These are phyloP conservation scores for Epichloe gansuensis DNA, from an alignment of 2,329 filamentous ascomycete species.

Conservation along the genomic window DNA sequence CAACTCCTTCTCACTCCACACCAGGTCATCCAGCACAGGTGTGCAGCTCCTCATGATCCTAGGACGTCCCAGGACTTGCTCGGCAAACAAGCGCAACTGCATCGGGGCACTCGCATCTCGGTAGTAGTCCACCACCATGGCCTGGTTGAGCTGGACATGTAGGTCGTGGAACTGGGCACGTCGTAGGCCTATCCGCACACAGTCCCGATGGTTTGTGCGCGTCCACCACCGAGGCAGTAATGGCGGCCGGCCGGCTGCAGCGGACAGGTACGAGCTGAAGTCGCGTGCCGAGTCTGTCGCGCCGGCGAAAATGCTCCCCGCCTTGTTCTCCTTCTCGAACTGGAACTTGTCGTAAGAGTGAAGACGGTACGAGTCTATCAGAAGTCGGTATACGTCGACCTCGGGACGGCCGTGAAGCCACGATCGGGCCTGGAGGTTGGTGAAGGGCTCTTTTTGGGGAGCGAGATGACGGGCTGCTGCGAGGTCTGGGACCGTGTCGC, in stretches of 20 bases:
- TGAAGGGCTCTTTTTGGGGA: constrained; percentile 19
- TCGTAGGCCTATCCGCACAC: constrained; percentile 16
- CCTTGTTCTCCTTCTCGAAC: constrained; percentile 7
- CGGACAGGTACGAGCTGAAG: constrained; percentile 21
- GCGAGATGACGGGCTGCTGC: constrained; percentile 2
- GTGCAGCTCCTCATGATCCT: not conserved
- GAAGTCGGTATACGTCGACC: constrained; percentile 26
- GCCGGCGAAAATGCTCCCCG: constrained; percentile 13
- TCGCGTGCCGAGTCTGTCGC: constrained; percentile 10
- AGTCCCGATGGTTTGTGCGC: constrained; percentile 18
- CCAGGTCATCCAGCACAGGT: not conserved
- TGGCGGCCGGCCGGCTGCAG: constrained; percentile 1
- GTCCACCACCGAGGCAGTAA: constrained; percentile 29
- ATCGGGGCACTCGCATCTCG: constrained; percentile 24
- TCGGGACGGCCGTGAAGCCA: constrained; percentile 26
- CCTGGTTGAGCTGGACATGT: constrained; percentile 13
- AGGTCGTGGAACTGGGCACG: constrained; percentile 15
- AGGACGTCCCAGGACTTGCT: constrained; percentile 15
- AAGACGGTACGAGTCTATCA: constrained; percentile 31
- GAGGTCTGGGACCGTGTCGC: not conserved
- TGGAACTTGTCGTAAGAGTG: constrained; percentile 20
- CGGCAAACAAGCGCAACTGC: constrained; percentile 29
- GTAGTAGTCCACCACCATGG: constrained; percentile 23
- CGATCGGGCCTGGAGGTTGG: constrained; percentile 17
- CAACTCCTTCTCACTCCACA: not conserved